Conservation (phyloP, 2,329 filamentous ascomycete genomes). For the Aureobasidium namibiae region DNA sequence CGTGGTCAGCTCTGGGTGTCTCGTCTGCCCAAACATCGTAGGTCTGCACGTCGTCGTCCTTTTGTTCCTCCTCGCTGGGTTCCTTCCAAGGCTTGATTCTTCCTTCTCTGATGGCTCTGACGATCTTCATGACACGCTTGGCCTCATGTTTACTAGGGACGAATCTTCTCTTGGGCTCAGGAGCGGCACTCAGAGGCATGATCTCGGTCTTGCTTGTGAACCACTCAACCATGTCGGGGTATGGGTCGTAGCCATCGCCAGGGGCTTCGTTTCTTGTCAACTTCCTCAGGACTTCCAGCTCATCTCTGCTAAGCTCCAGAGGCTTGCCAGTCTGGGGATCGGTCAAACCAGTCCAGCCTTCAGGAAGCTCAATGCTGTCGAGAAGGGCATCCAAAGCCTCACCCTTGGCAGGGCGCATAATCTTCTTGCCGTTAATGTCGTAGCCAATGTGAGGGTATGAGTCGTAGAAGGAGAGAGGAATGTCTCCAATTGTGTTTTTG, state of each 20-base stretch:
- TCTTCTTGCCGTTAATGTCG: slow-evolving; percentile 97
- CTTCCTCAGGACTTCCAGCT: slow-evolving; percentile 79
- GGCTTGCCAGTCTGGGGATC: slow-evolving; percentile 92
- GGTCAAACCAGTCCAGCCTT: slow-evolving; percentile 94
- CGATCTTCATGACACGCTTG: slow-evolving; percentile 94
- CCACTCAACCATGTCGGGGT: slow-evolving; percentile 87
- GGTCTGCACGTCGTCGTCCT: slow-evolving; percentile 63
- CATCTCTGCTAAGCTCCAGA: slow-evolving; percentile 75
- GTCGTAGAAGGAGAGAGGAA: slow-evolving; percentile 91
- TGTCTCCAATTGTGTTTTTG: slow-evolving; percentile 89
- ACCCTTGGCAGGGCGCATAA: slow-evolving; percentile 89
- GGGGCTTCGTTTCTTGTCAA: slow-evolving; percentile 84
- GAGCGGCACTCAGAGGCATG: slow-evolving; percentile 90
- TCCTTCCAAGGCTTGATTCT: slow-evolving; percentile 86
- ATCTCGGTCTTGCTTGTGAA: slow-evolving; percentile 80
- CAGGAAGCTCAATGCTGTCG: slow-evolving; percentile 92
- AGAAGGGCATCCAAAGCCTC: slow-evolving; percentile 87
- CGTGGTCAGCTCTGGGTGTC: slow-evolving; percentile 68
- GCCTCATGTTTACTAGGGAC: slow-evolving; percentile 94
- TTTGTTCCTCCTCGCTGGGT: slow-evolving; percentile 53
- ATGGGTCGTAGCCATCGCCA: slow-evolving; percentile 84
- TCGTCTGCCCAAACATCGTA: slow-evolving; percentile 97
- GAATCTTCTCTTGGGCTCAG: slow-evolving; percentile 92
- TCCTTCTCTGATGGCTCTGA: slow-evolving; percentile 89
- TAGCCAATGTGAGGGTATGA: slow-evolving; percentile 97